Conservation (phyloP, 352 stramenopile species). For the Paralagenidium karlingii region DNA sequence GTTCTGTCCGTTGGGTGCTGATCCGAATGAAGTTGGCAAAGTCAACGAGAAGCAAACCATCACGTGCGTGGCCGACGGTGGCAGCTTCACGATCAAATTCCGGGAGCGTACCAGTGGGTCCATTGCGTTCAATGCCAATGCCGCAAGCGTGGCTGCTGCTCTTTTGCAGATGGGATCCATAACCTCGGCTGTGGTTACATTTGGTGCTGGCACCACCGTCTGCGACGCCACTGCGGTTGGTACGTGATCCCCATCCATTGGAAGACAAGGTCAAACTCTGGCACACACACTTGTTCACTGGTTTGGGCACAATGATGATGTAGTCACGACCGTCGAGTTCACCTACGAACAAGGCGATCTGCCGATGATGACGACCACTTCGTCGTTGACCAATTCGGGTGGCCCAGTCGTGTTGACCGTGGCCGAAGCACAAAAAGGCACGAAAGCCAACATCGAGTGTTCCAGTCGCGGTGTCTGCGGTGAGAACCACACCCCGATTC, state of each 20-base stretch:
- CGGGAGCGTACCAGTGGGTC: slow-evolving; percentile 34
- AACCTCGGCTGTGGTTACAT: slow-evolving; percentile 33
- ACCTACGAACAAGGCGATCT: slow-evolving; percentile 54
- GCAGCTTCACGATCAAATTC: slow-evolving; percentile 59
- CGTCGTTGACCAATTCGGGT: slow-evolving; percentile 23
- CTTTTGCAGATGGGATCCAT: slow-evolving; percentile 46
- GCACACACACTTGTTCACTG: slow-evolving; percentile 30
- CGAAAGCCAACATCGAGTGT: slow-evolving; percentile 72
- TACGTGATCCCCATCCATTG: slow-evolving; percentile 23
- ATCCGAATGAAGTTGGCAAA: slow-evolving; percentile 40
- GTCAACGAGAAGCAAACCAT: slow-evolving; percentile 66
- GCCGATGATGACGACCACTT: slow-evolving; percentile 21
- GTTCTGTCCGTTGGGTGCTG: slow-evolving; percentile 44
- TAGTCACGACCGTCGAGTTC: slow-evolving; percentile 52
- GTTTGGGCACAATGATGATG: slow-evolving; percentile 25
- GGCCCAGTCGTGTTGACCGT: slow-evolving; percentile 14
- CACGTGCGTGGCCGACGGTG: slow-evolving; percentile 30
- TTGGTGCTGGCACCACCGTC: slow-evolving; percentile 15
- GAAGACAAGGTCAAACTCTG: slow-evolving; percentile 23
- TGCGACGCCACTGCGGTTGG: slow-evolving; percentile 26
- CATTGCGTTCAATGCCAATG: slow-evolving; percentile 33
- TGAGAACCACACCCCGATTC: slow-evolving; percentile 52
- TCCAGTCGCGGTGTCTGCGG: slow-evolving; percentile 58
- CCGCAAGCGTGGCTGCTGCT: slow-evolving; percentile 21
- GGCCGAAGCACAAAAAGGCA: slow-evolving; percentile 30